Percentiles rank a stretch among this genome's conserved stretches.
Evolutionary conservation across 495 filamentous ascomycete genomes (phyloP).

Genomic region (Aspergillus biplanus): DNA sequence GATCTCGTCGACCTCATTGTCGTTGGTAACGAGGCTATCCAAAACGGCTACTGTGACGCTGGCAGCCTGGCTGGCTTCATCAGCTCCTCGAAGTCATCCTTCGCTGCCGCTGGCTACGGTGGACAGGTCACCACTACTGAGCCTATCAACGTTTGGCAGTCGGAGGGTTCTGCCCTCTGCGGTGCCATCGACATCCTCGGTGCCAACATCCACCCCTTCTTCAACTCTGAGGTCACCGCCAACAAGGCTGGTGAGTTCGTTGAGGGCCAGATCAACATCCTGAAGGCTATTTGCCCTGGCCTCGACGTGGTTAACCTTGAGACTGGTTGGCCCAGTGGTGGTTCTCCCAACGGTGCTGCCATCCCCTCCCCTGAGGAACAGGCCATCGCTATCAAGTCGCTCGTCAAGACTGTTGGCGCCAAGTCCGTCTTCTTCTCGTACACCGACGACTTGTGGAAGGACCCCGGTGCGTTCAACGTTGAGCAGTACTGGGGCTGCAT

Average conservation of each 20-base stretch:
- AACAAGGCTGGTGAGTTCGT: conserved; percentile 74
- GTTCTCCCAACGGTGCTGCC: conserved; percentile 70
- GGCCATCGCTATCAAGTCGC: conserved; percentile 67
- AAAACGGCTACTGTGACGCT: conserved; percentile 66
- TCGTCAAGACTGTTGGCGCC: conserved; percentile 58
- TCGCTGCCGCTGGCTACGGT: conserved; percentile 66
- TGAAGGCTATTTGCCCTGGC: conserved; percentile 66
- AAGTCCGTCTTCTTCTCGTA: conserved; percentile 79
- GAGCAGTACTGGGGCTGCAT: conserved; percentile 80
- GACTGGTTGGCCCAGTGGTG: conserved; percentile 84
- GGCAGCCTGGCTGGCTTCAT: conserved; percentile 71
- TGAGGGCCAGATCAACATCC: conserved; percentile 62
- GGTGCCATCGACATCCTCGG: conserved; percentile 73
- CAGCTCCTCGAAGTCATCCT: conserved; percentile 48
- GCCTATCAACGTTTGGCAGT: conserved; percentile 70
- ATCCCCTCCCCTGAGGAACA: conserved; percentile 70
- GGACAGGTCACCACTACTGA: conserved; percentile 85
- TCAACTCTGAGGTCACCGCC: conserved; percentile 70
- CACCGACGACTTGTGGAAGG: conserved; percentile 83
- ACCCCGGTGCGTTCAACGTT: conserved; percentile 65
- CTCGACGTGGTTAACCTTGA: conserved; percentile 77
- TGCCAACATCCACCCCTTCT: conserved; percentile 91
- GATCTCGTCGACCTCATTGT: conserved; percentile 75
- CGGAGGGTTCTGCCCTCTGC: conserved; percentile 65
- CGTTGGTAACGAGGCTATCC: conserved; percentile 88